Evolutionary conservation across 2,329 filamentous ascomycete genomes (phyloP), one percentile per base, ranked within the genome.

Genomic region (Paecilomyces sp.): DNA sequence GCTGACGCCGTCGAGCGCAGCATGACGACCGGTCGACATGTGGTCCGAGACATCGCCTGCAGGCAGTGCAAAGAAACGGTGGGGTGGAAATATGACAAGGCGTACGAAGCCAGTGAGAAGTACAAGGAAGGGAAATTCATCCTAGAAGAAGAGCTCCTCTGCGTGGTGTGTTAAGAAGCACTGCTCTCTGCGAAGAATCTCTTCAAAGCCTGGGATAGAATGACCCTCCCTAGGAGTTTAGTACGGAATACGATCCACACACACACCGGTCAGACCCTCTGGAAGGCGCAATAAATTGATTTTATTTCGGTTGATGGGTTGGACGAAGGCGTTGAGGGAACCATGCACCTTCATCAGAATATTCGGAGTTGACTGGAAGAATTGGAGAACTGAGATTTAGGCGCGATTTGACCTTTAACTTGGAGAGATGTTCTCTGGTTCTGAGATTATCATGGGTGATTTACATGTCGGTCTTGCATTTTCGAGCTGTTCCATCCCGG

Each of bases 81-180:
- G 57, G 94, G 94, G 36, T 99, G 94, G 94, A 97, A 96, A 76
- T 99, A 99, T 74, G 94, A 99, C 77, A 96, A 95, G 79, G 94
- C 94, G 1, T 97, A 90, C 74, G 94, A 99, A 79, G 77, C 81
- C 34, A 88, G 83, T 64, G 93, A 99, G 83, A 96, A 96, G 79
- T 99, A 99, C 79, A 99, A 99, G 81, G 94, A 99, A 82, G 92
- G 92, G 59, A 99, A 97, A 79, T 97, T 90, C 74, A 99, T 99
- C 61, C 82, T 99, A 60, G 93, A 97, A 80, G 90, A 90, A 33
- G 92, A 96, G 79, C 78, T 97, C 64, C 82, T 97, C 47, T 93
- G 90, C 76, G 88, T 86, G 66, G 51, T 53, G 28, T 53, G 51
- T 24, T 53, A 53, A 22, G 22, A 22, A n/a, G 41, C 41, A n/a